Evolutionary conservation across 129 eudicot species (phyloP), one percentile per base, ranked within the genome.

Genomic region (Saposhnikovia divaricata): DNA sequence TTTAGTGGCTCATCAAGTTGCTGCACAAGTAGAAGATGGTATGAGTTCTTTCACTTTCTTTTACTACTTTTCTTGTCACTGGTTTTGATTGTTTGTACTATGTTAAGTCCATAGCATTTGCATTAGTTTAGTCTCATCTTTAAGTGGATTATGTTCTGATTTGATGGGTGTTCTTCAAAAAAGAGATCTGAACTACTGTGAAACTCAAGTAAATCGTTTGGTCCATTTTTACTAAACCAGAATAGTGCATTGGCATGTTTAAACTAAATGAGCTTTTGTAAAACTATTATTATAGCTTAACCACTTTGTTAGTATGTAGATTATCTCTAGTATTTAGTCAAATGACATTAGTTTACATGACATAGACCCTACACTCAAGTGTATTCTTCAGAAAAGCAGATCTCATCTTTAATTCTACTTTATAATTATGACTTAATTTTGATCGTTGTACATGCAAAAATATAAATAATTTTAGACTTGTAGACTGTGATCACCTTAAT

Each of bases 21-120:
- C 83, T 77, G 80, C 72, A 10, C 78, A 31, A 23, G 79, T 81
- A 55, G 86, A 85, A 85, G 91, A 87, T 78, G 91, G 91, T 87
- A 80, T 23, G 78, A 4, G 16, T 69, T 74, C 28, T 75, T 80
- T 51, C 59, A 18, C 21, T 55, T 80, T 55, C 65, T 51, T 43
- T 50, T 82, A 45, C 16, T 51, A 23, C 78, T 72, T 73, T 25
- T 6, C 19, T 61, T 61, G 5, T 9, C 68, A 23, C 7, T n/a
- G 25, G 3, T n/a, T 21, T 4, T 59, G 5, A 59, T 59, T 59
- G 3, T n/a, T 25, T 40, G n/a, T 21, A 16, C 5, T 72, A 5
- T 63, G 34, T 57, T 1, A 31, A 23, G 6, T 46, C 31, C 37
- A 12, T 25, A 37, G 27, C 38, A 6, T 23, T 40, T 3, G n/a